Evolutionary conservation across 495 filamentous ascomycete genomes (phyloP), one percentile per base, ranked within the genome.

Genomic region (Tetracladium marchalianum): DNA sequence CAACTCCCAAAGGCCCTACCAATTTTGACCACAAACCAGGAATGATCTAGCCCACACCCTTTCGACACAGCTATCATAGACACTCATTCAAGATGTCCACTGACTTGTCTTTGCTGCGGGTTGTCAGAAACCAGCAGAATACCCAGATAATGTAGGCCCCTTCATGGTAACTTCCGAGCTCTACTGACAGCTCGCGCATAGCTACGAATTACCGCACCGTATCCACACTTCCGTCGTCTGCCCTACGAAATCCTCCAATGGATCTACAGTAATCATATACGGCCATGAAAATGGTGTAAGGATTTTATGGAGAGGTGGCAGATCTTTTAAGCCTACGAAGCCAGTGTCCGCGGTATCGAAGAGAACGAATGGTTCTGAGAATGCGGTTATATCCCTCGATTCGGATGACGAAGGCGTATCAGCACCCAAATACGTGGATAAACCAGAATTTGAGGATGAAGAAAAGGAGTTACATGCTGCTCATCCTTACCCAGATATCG

Each of bases 191-290:
- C 11, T 36, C 22, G 11, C 11, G 31, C 40, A 33, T 43, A 92
- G 85, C 64, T 93, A 93, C 58, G 73, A 84, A 44, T 71, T 92
- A 15, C 70, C 78, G 39, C 78, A 84, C 59, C 84, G 86, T 54
- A 70, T 89, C 43, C 72, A 89, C 64, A 66, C 79, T 34, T 77
- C 84, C 31, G 77, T 82, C 59, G 71, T 76, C 43, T 94, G 93
- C 59, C 88, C 89, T 6, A 63, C 87, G 18, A 71, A 70, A 44
- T 77, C 87, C 6, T 81, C 85, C 5, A 92, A 94, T 61, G 88
- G 87, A 54, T 90, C 89, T 8, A 84, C 80, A 1, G 75, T 95
- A 57, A 73, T 93, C 43, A 57, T 94, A 24, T 90, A 92, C 59
- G 87, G 82, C 44, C 81, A 92, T 50, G 81, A 87, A 32, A 80